Percentiles rank a stretch among this genome's conserved stretches.
These are phyloP conservation scores for Sugiyamaella pinicola DNA, from an alignment of 1,139 yeast species.

Conservation along the genomic window DNA sequence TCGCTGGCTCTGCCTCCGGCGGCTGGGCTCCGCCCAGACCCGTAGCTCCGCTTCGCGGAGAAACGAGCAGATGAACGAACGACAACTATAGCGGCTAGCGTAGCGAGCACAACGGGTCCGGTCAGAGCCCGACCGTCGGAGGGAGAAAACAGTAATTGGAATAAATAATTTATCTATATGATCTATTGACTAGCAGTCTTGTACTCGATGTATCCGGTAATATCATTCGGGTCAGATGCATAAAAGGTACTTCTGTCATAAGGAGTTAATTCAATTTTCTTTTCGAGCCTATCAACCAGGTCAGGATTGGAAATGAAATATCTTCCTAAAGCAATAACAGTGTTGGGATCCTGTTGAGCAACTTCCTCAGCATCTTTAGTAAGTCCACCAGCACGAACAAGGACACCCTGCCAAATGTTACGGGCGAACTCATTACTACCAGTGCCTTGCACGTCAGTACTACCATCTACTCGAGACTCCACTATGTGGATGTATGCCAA, in stretches of 20 bases:
- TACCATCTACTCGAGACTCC: neutral
- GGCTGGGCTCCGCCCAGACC: too few species aligned
- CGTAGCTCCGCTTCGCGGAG: too few species aligned
- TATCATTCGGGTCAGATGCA: conserved; percentile 39
- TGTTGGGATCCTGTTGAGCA: conserved; percentile 43
- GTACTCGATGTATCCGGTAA: conserved; percentile 37
- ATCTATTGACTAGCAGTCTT: neutral
- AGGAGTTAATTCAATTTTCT: conserved; percentile 39
- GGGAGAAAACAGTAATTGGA: too few species aligned
- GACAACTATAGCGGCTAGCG: too few species aligned
- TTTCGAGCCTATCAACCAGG: conserved; percentile 46
- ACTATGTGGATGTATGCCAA: neutral
- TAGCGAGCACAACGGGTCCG: too few species aligned
- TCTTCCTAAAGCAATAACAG: conserved; percentile 44
- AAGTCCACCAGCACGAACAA: conserved; percentile 34
- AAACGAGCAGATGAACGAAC: too few species aligned
- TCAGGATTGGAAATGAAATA: conserved; percentile 49
- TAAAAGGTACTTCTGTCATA: conserved; percentile 46
- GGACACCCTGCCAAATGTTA: conserved; percentile 18
- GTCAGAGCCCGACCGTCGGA: too few species aligned
- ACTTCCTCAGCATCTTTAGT: conserved; percentile 15
- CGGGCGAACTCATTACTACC: neutral
- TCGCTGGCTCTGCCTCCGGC: too few species aligned
- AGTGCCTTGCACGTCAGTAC: neutral
- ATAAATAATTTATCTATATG: neutral